These are phyloP conservation scores for Saturnispora galanensis DNA, from an alignment of 805 yeast species.

Conservation along the genomic window DNA sequence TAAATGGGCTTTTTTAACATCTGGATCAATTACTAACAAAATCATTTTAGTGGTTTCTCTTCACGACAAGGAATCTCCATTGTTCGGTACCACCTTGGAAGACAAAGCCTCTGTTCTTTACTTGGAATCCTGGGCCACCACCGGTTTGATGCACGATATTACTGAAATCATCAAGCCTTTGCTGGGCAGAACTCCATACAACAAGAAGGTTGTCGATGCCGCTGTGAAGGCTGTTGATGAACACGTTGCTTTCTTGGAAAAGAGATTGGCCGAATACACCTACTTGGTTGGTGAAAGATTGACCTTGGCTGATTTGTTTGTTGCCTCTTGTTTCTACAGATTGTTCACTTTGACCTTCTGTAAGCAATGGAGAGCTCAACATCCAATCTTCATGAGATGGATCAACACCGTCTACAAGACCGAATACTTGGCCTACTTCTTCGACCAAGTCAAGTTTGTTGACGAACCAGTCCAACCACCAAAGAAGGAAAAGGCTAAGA, in stretches of 20 bases:
- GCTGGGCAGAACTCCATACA: conserved; percentile 60
- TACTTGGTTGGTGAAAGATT: conserved; percentile 40
- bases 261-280: conserved; percentile 35
- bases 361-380: conserved; percentile 38
- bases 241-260: conserved; percentile 42
- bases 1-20: not conserved
- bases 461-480: conserved; percentile 59
- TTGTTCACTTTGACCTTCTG: conserved; percentile 39
- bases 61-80: conserved; percentile 33
- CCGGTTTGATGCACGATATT: conserved; percentile 45
- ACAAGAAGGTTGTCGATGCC: conserved; percentile 47
- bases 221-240: conserved; percentile 29
- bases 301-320: conserved; percentile 36
- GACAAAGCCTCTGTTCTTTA: conserved; percentile 59
- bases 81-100: conserved; percentile 50
- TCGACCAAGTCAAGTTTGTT: conserved; percentile 44
- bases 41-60: conserved; percentile 33
- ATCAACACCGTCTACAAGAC: conserved; percentile 35
- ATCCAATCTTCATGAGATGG: conserved; percentile 48
- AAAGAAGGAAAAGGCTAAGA: conserved; percentile 56
- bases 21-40: conserved; percentile 14
- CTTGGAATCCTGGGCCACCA: conserved; percentile 72
- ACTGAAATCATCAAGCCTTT: conserved; percentile 49
- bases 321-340: conserved; percentile 36
- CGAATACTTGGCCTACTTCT: conserved; percentile 37